Evolutionary conservation across 2,329 filamentous ascomycete species (phyloP).

Genomic region (Alternaria conjuncta): DNA sequence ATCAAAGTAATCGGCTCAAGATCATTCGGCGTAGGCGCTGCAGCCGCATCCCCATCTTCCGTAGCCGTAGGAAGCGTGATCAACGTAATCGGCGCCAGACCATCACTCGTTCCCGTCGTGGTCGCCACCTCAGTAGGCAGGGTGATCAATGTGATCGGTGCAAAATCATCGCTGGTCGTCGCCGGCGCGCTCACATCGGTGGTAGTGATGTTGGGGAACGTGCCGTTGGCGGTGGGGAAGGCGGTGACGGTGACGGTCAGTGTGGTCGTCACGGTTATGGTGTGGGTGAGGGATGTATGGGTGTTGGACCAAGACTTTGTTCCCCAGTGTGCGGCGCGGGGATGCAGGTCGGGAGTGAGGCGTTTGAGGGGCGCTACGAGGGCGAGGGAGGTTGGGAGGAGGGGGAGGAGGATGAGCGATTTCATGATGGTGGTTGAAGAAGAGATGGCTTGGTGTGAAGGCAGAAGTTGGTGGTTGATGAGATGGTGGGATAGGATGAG

Average conservation of each 20-base stretch:
- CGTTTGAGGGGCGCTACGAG: neutral
- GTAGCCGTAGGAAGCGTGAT: neutral
- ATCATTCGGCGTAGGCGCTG: neutral
- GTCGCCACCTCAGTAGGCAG: neutral
- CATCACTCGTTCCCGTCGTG: neutral
- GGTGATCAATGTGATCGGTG: constrained; percentile 1
- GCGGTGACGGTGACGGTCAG: neutral
- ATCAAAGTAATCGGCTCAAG: constrained; percentile 10
- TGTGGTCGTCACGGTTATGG: neutral
- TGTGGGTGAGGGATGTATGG: neutral
- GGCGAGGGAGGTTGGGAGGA: neutral
- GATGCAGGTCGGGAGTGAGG: neutral
- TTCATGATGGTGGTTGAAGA: neutral
- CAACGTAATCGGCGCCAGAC: constrained; percentile 1
- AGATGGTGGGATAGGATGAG: neutral
- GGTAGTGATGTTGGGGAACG: neutral
- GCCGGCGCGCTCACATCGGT: neutral
- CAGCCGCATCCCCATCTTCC: neutral
- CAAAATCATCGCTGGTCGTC: neutral
- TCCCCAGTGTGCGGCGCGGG: neutral
- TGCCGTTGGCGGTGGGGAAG: neutral
- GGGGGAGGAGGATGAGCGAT: neutral
- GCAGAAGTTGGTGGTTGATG: neutral
- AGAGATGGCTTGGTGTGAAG: neutral
- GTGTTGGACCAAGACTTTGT: neutral